These are phyloP conservation scores for Coniella lustricola DNA, from an alignment of 2,329 filamentous ascomycete genomes.

Conservation along the genomic window DNA sequence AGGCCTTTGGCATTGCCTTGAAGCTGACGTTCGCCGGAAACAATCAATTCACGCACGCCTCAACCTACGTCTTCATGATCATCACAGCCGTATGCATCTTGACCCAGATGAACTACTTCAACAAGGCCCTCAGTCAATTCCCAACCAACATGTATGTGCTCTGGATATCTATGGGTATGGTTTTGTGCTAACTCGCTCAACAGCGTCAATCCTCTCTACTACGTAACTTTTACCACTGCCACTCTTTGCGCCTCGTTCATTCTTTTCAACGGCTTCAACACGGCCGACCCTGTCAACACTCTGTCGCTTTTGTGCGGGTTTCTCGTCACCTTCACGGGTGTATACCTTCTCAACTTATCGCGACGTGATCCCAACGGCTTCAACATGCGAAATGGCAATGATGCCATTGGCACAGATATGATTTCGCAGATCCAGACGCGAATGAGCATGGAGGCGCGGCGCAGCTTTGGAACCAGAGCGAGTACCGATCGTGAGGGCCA, in stretches of 20 bases:
- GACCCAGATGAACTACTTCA: constrained; percentile 99
- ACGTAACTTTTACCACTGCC: constrained; percentile 93
- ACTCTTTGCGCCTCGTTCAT: constrained; percentile 94
- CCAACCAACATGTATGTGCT: constrained; percentile 84
- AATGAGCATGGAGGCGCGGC: constrained; percentile 83
- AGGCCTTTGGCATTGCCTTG: constrained; percentile 94
- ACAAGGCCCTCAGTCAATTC: constrained; percentile 95
- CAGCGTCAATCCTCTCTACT: constrained; percentile 93
- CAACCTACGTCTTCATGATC: constrained; percentile 96
- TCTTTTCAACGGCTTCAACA: constrained; percentile 94
- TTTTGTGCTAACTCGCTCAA: constrained; percentile 22
- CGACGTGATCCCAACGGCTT: constrained; percentile 80
- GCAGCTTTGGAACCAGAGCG: constrained; percentile 62
- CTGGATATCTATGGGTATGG: neutral
- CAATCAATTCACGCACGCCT: constrained; percentile 92
- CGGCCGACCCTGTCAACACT: constrained; percentile 82
- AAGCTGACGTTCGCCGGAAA: constrained; percentile 90
- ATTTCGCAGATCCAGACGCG: constrained; percentile 85
- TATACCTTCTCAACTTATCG: constrained; percentile 94
- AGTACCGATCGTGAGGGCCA: constrained; percentile 59
- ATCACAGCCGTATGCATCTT: constrained; percentile 88
- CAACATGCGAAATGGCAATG: constrained; percentile 54
- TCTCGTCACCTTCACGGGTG: constrained; percentile 88
- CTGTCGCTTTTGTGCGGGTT: constrained; percentile 90
- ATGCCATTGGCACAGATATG: constrained; percentile 85